Base-by-base conservation (phyloP, 225 moss, liverwort and hornwort species). In the Climacium dendroides region DNA sequence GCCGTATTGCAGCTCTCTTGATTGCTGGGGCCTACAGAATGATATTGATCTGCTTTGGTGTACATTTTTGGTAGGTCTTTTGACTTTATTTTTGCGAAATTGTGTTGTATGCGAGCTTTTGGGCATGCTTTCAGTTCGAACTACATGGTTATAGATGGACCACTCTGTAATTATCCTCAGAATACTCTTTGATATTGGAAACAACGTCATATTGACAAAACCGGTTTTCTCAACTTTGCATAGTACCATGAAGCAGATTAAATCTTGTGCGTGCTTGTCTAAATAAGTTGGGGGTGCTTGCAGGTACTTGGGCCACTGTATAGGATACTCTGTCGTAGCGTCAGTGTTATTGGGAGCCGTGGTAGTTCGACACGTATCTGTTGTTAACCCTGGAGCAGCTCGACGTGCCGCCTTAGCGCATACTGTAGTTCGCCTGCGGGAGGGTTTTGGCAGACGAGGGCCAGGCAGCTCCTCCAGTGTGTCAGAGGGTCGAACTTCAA, bases 231-330 rank as follows among this genome's bases (percentile, higher is more conserved):
- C 29, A 69, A 55, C 69, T 54, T 80, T 77, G 83, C 50, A 20
- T 30, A 67, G 26, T 48, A 63, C 75, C 41, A 79, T 78, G 69
- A 76, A 73, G 74, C 35, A 55, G 54, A 28, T 67, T 41, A 32
- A 39, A 79, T 66, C 30, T 69, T 77, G 73, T 82, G 32, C 39
- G 58, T 84, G 25, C 35, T 72, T 71, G n/a, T 53, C 81, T 88
- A 72, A 92, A 74, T 43, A 53, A 29, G 57, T 78, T 37, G 84
- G 73, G 78, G 79, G 78, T 89, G 73, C 72, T 84, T 89, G 83
- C 94, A 98, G 98, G 98, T 98, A 98, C 89, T 92, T 98, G 83
- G 98, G 98, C 88, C 98, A 98, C 93, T 98, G 98, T 90, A 91
- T 97, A 89, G 96, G 98, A 72, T 98, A 98, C 88, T 95, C 95